phyloP scores from a whole-genome alignment of 352 stramenopile species.

The Phytophthora idaei region DNA sequence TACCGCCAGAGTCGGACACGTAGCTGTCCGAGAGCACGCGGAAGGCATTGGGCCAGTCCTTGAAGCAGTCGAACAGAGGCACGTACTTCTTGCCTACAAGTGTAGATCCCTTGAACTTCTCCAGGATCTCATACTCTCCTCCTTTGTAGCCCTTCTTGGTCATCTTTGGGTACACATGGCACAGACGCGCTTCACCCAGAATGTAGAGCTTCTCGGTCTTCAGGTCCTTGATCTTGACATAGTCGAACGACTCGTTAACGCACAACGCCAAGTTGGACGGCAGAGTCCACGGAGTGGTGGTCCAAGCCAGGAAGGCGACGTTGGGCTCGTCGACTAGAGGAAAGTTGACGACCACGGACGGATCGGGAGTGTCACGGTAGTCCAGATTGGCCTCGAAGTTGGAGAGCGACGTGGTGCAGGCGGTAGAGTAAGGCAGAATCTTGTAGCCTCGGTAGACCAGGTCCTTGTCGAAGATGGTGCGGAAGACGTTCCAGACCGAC shows the following conservation, averaged over 20 bases:
- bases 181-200: constrained; percentile 92
- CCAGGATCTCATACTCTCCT: constrained; percentile 92
- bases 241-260: constrained; percentile 96
- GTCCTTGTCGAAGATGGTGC: constrained; percentile 97
- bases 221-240: constrained; percentile 98
- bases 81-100: constrained; percentile 97
- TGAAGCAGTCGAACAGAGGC: constrained; percentile 97
- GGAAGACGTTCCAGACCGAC: constrained; percentile 99
- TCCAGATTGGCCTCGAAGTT: constrained; percentile 99
- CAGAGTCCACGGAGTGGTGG: constrained; percentile 99
- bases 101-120: constrained; percentile 90
- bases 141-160: constrained; percentile 97
- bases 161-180: constrained; percentile 97
- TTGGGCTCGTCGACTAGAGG: constrained; percentile 89
- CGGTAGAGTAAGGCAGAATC: constrained; percentile 99
- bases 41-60: constrained; percentile 91
- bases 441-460: constrained; percentile 99
- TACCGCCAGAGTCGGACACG: constrained; percentile 97
- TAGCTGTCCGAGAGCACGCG: constrained; percentile 97
- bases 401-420: constrained; percentile 97
- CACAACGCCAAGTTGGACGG: constrained; percentile 98
- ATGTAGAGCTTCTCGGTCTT: constrained; percentile 93
- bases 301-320: constrained; percentile 96
- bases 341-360: constrained; percentile 97
- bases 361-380: constrained; percentile 99